Evolutionary conservation across 768 basidiomycete species (phyloP), one percentile per base, ranked within the genome.

Genomic region (Serendipita sp.): DNA sequence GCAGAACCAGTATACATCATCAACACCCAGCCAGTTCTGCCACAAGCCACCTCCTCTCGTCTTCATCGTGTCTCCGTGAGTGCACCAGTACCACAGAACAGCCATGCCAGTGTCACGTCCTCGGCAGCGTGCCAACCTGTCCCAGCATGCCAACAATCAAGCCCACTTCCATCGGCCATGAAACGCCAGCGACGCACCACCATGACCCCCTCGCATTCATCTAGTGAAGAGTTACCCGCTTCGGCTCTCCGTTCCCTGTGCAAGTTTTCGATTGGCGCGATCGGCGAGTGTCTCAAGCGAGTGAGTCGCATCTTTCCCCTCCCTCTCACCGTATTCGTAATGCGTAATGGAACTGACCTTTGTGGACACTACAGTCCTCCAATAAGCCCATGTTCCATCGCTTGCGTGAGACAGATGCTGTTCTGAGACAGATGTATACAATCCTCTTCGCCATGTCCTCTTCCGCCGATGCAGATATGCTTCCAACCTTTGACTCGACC

Each of bases 181-280:
- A 60, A 60, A 28, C 56, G 56, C 16, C 15, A 60, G 56, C n/a
- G 56, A n/a, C n/a, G 56, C 18, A 60, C 8, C 5, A 60, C 56
- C 8, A 30, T 60, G 28, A 32, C 56, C 10, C 28, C 28, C 34
- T 60, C 56, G 24, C 3, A 10, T 28, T 16, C 28, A 3, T 60
- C 56, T 8, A 60, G 56, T 60, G 56, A 30, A 35, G 24, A 60
- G 16, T 7, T 60, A 8, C 56, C 56, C 10, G 56, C 56, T 37
- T 24, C 56, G 8, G 56, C 24, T 28, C 34, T 60, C 8, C 56
- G 56, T 28, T 60, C 24, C 24, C 28, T 60, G 18, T 60, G 56
- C 56, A 60, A 60, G 56, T 60, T 60, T n/a, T 30, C 56, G 28
- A 60, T 60, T 30, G 56, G 56, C 10, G 35, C 28, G 11, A 60